Conservation (phyloP, 2,329 filamentous ascomycete species). For the Arthrobotrys musiformis region DNA sequence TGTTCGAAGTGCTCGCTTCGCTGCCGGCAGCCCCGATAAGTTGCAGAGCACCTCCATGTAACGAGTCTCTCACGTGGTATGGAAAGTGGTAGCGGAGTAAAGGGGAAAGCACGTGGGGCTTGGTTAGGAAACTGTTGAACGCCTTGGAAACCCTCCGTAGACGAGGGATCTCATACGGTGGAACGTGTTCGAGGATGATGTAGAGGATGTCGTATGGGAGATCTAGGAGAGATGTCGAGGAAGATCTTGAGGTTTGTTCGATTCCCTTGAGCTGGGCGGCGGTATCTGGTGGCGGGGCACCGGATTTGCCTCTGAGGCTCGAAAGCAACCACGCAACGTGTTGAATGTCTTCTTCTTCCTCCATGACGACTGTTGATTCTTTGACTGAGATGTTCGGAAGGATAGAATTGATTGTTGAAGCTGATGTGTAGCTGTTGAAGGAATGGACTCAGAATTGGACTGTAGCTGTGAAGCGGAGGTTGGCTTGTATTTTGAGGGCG, state of each 20-base stretch:
- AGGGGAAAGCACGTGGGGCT: conserved; percentile 46
- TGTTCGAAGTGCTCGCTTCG: neutral
- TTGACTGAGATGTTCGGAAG: neutral
- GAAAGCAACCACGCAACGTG: conserved; percentile 34
- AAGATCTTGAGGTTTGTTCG: conserved; percentile 11
- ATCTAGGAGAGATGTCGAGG: conserved; percentile 31
- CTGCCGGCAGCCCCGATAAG: neutral
- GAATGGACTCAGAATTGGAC: conserved; percentile 22
- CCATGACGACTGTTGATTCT: neutral
- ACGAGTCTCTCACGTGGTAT: conserved; percentile 44
- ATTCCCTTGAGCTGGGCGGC: conserved; percentile 15
- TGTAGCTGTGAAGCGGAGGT: neutral
- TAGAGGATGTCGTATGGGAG: conserved; percentile 50
- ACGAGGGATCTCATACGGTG: conserved; percentile 48
- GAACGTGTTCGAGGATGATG: conserved; percentile 44
- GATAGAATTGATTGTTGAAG: neutral
- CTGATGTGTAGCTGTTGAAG: neutral
- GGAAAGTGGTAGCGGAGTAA: conserved; percentile 46
- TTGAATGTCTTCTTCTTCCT: neutral
- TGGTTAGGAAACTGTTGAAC: conserved; percentile 39
- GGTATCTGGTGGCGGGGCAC: conserved; percentile 38
- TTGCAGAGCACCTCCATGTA: conserved; percentile 14
- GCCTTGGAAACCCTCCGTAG: conserved; percentile 39
- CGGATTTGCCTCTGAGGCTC: conserved; percentile 10
- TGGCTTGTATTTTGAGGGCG: neutral